Base-by-base conservation (phyloP, 371 early-diverging fungal genomes). In the Mortierella sp. region DNA sequence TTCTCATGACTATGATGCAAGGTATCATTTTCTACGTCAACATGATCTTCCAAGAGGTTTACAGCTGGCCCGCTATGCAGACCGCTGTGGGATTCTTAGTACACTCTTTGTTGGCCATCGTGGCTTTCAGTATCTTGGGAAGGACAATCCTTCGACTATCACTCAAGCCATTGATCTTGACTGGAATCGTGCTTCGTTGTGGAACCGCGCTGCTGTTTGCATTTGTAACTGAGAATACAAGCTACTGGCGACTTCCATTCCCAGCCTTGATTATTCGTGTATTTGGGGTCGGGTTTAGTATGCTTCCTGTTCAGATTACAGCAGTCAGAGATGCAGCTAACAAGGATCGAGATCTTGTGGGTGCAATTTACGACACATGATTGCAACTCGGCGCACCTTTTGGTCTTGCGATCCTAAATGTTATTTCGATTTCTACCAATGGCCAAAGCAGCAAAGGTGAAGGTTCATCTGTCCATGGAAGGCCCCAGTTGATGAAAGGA, bases 141-240 rank as follows among this genome's bases (percentile, higher is more conserved):
- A 64, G 73, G 15, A 55, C 63, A 23, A 23, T 77, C 32, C 78
- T 68, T 28, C 68, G 72, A 28, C 35, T 68, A 15, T 34, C 29
- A 2, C 58, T 77, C 42, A 78, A 78, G 61, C 72, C 73, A 2
- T 31, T 78, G 34, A 73, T 72, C 56, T 17, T 78, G 7, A 12
- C 54, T 12, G 79, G 73, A 31, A 66, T 72, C 53, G 22, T 78
- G 15, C 61, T 78, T 58, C 65, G 72, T 19, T 64, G 62, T 22
- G 63, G 17, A 1, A 32, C 82, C 3, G 72, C 65, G 3, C 29
- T 70, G 29, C 40, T 73, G 56, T 72, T 86, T 37, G 29, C 76
- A 4, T 80, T 88, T 32, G 76, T 69, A 13, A 68, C 76, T 12
- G 81, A 85, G 22, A 77, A 86, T 28, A 85, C 84, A 0, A 71